Evolutionary conservation across 768 basidiomycete species (phyloP).

Genomic region (Phaeotremella fagi): DNA sequence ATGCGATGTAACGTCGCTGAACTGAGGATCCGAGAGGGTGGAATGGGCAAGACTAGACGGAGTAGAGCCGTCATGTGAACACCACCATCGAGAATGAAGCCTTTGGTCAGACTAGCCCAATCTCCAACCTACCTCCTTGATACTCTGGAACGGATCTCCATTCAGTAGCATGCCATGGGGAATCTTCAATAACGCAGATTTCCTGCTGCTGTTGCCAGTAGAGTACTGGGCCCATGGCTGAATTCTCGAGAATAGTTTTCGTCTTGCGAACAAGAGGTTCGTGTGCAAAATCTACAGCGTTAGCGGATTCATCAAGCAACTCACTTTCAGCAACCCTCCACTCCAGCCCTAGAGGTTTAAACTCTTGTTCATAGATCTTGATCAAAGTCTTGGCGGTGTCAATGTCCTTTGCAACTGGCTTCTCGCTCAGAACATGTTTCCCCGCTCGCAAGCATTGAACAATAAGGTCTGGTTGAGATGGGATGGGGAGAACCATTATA

Average conservation of each 20-base stretch:
- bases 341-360: conserved; percentile 63
- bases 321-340: conserved; percentile 81
- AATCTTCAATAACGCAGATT: neutral
- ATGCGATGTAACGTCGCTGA: neutral
- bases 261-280: conserved; percentile 8
- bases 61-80: neutral
- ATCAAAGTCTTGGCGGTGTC: conserved; percentile 62
- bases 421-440: conserved; percentile 86
- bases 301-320: conserved; percentile 15
- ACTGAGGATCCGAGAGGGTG: neutral
- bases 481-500: too few relatives aligned
- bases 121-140: neutral
- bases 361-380: conserved; percentile 60
- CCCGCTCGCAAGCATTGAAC: too few relatives aligned
- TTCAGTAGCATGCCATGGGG: neutral
- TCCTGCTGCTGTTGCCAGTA: conserved; percentile 1
- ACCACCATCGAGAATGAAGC: neutral
- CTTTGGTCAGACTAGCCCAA: too few relatives aligned
- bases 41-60: neutral
- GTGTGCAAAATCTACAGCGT: conserved; percentile 34
- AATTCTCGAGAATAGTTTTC: conserved; percentile 3
- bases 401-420: conserved; percentile 73
- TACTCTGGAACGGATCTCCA: neutral
- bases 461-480: too few relatives aligned
- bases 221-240: conserved; percentile 1